Conservation (phyloP, 495 filamentous ascomycete species). For the Xylaria longipes region DNA sequence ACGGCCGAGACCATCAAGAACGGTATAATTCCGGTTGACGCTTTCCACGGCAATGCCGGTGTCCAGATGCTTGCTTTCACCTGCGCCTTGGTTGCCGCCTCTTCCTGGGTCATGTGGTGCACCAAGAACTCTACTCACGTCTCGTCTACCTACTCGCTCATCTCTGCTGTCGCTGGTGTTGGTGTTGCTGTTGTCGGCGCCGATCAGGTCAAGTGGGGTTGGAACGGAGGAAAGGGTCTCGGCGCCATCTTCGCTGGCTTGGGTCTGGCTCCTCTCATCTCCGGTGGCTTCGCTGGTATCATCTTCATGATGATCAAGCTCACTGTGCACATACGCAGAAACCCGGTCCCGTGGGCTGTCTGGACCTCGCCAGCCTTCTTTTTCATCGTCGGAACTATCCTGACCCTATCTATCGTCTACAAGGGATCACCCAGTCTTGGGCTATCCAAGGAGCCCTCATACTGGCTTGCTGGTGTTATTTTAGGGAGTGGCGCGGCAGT, state of each 20-base stretch:
- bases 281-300: constrained; percentile 59
- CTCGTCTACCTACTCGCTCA: constrained; percentile 69
- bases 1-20: constrained; percentile 68
- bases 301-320: constrained; percentile 69
- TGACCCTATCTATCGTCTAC: constrained; percentile 68
- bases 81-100: constrained; percentile 61
- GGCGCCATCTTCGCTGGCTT: constrained; percentile 67
- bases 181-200: constrained; percentile 66
- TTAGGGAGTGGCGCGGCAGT: constrained; percentile 61
- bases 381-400: constrained; percentile 62
- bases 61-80: constrained; percentile 69
- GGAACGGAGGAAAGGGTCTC: constrained; percentile 65
- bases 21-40: constrained; percentile 57
- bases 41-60: constrained; percentile 59
- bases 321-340: constrained; percentile 62
- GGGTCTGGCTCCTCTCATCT: constrained; percentile 66
- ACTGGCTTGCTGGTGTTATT: constrained; percentile 63
- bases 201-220: constrained; percentile 64
- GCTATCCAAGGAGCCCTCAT: constrained; percentile 60
- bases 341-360: constrained; percentile 63
- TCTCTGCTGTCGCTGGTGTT: constrained; percentile 67
- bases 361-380: constrained; percentile 66
- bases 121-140: constrained; percentile 66
- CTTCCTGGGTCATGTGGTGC: constrained; percentile 62
- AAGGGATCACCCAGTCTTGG: constrained; percentile 65